phyloP scores from a whole-genome alignment of 164 flowering plant genomes.

The Stephania yunnanensis region DNA sequence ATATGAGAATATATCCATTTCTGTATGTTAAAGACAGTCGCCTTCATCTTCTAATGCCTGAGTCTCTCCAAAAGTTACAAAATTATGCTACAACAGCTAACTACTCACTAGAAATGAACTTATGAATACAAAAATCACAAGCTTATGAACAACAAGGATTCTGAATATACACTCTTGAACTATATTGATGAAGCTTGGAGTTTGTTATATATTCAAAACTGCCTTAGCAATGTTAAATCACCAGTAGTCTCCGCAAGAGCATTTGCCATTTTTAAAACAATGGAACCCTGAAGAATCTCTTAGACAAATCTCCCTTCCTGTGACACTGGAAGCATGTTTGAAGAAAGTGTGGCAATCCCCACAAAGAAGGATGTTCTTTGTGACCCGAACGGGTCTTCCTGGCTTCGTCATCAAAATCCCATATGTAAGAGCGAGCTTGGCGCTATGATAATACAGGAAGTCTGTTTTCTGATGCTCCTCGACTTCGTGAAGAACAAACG shows the following conservation, averaged over 20 bases:
- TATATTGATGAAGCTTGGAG: background rate
- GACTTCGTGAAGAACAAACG: constrained; percentile 89
- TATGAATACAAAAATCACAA: background rate
- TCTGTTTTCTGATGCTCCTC: constrained; percentile 83
- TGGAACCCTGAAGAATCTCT: constrained; percentile 90
- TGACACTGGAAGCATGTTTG: constrained; percentile 56
- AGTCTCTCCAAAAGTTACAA: background rate
- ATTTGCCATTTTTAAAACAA: constrained; percentile 54
- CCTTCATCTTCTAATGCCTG: background rate
- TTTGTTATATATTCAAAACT: background rate
- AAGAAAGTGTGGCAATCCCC: constrained; percentile 90
- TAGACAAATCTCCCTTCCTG: constrained; percentile 55
- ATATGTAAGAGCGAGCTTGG: constrained; percentile 72
- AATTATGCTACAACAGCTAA: constrained; percentile 6
- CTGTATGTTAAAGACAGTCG: background rate
- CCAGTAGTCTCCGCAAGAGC: constrained; percentile 72
- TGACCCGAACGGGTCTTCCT: constrained; percentile 51
- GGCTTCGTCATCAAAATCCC: constrained; percentile 53
- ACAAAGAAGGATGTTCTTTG: constrained; percentile 73
- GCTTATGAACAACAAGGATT: background rate
- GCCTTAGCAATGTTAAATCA: constrained; percentile 15
- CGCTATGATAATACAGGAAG: constrained; percentile 78
- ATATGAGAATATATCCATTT: background rate
- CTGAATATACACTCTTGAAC: background rate
- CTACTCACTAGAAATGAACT: background rate